Percentiles rank a stretch among this genome's conserved stretches.
phyloP scores from a whole-genome alignment of 106 monocot species.

The Dioscorea alata region DNA sequence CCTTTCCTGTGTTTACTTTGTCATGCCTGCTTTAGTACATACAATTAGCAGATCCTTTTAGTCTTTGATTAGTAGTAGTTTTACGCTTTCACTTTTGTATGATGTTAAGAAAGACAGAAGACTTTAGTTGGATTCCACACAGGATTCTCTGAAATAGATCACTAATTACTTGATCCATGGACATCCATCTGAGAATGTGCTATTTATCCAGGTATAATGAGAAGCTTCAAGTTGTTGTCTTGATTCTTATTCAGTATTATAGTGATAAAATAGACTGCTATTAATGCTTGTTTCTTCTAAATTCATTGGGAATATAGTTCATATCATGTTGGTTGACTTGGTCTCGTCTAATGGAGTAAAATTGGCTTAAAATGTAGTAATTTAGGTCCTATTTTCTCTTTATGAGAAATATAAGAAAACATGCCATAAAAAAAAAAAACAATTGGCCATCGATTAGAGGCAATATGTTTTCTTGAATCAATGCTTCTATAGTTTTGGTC shows the following conservation, averaged over 20 bases:
- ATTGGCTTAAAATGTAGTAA: too few relatives aligned
- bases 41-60: too few relatives aligned
- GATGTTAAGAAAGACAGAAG: too few relatives aligned
- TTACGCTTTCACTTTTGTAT: too few relatives aligned
- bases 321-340: too few relatives aligned
- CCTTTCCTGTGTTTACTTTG: too few relatives aligned
- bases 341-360: too few relatives aligned
- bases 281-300: too few relatives aligned
- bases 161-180: constrained; percentile 94
- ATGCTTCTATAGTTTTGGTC: not conserved
- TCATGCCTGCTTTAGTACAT: too few relatives aligned
- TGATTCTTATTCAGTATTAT: not conserved
- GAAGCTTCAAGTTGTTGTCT: not conserved
- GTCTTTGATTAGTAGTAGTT: too few relatives aligned
- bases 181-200: constrained; percentile 71
- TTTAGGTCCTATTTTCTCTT: constrained; percentile 36
- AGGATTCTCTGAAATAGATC: constrained; percentile 88
- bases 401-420: constrained; percentile 3
- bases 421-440: constrained; percentile 40
- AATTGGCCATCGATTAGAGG: constrained; percentile 92
- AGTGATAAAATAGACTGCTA: too few relatives aligned
- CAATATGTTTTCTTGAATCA: constrained; percentile 7
- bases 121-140: constrained; percentile 51
- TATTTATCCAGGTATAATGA: constrained; percentile 73
- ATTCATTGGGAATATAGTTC: too few relatives aligned